phyloP scores from a whole-genome alignment of 768 basidiomycete genomes.

The Mycena chlorophos region DNA sequence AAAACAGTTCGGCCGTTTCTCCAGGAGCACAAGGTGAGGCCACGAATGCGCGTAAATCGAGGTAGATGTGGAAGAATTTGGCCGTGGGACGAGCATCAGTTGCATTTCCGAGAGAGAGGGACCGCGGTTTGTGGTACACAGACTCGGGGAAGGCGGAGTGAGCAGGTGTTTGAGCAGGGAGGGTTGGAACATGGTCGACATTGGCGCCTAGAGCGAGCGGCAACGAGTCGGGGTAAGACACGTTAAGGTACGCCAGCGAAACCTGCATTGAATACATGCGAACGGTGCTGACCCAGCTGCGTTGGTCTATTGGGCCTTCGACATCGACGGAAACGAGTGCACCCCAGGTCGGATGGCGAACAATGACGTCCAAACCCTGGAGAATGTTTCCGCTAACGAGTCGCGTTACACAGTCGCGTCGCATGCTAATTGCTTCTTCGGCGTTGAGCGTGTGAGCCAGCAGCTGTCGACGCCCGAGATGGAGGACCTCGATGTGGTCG shows the following conservation, averaged over 20 bases:
- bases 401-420: constrained; percentile 83
- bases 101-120: constrained; percentile 39
- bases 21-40: constrained; percentile 88
- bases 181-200: constrained; percentile 47
- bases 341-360: constrained; percentile 92
- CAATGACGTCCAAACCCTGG: constrained; percentile 92
- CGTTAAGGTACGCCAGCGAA: constrained; percentile 74
- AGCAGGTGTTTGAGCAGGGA: constrained; percentile 58
- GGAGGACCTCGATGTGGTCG: constrained; percentile 87
- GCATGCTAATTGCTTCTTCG: constrained; percentile 81
- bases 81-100: constrained; percentile 43
- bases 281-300: constrained; percentile 86
- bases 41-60: constrained; percentile 90
- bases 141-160: constrained; percentile 73
- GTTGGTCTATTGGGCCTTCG: constrained; percentile 75
- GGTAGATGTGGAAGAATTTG: constrained; percentile 86
- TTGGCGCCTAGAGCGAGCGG: constrained; percentile 43
- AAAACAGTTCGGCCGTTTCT: constrained; percentile 90
- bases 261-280: constrained; percentile 92
- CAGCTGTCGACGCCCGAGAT: constrained; percentile 88
- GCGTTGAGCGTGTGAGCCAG: constrained; percentile 82
- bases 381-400: constrained; percentile 89
- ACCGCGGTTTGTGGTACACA: constrained; percentile 38
- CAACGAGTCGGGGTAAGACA: constrained; percentile 44
- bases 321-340: constrained; percentile 88